Conservation (phyloP, 495 filamentous ascomycete species). For the Neurospora sp. region DNA sequence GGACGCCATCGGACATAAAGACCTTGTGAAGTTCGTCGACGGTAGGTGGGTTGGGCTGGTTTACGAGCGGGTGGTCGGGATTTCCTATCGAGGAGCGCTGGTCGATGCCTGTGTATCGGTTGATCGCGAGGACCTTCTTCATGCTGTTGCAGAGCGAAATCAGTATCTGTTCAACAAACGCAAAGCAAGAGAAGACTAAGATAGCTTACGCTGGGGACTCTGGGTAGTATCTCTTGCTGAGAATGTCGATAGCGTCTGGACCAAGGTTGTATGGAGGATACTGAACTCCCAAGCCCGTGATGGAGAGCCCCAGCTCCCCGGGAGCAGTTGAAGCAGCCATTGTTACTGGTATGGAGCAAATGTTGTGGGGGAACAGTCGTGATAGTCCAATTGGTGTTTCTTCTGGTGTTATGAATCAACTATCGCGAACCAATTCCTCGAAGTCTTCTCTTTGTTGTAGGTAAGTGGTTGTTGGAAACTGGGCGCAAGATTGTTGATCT, state of each 20-base stretch:
- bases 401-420: neutral
- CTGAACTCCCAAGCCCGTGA: slow-evolving; percentile 37
- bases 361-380: neutral
- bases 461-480: neutral
- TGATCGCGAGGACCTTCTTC: slow-evolving; percentile 51
- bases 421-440: neutral
- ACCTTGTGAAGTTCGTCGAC: slow-evolving; percentile 43
- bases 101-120: slow-evolving; percentile 54
- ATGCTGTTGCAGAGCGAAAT: slow-evolving; percentile 24
- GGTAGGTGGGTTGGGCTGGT: slow-evolving; percentile 40
- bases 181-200: neutral
- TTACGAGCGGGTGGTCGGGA: slow-evolving; percentile 46
- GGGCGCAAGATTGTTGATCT: neutral
- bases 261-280: slow-evolving; percentile 40
- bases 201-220: slow-evolving; percentile 38
- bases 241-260: slow-evolving; percentile 26
- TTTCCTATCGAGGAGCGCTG: slow-evolving; percentile 48
- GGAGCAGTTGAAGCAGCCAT: slow-evolving; percentile 15
- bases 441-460: neutral
- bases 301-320: slow-evolving; percentile 38
- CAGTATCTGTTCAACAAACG: neutral
- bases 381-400: slow-evolving; percentile 6
- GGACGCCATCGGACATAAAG: slow-evolving; percentile 49
- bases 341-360: neutral
- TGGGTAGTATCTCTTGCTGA: slow-evolving; percentile 38